Conservation (phyloP, 148 eudicot species). For the Rhododendron henanense region DNA sequence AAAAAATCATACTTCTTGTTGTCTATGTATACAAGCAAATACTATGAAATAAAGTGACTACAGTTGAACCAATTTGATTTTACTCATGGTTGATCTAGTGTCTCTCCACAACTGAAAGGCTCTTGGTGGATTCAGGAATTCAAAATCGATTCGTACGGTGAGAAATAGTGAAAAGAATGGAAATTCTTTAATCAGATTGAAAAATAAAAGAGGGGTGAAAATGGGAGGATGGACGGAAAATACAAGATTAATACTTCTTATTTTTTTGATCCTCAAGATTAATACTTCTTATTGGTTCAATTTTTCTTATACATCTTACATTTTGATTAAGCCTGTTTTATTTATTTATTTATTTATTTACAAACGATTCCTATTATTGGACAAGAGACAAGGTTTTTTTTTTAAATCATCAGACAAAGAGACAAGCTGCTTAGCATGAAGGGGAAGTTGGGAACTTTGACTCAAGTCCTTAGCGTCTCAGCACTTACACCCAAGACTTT, state of each 20-base stretch:
- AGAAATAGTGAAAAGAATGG: not conserved
- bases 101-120: not conserved
- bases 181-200: not conserved
- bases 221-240: not conserved
- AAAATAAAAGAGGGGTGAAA: not conserved
- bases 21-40: too few relatives aligned
- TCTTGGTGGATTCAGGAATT: too few relatives aligned
- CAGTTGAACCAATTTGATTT: not conserved
- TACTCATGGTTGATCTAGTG: not conserved
- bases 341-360: too few relatives aligned
- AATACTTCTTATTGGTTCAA: too few relatives aligned
- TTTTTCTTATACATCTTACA: too few relatives aligned
- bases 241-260: too few relatives aligned
- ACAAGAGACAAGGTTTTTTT: too few relatives aligned
- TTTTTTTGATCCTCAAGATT: too few relatives aligned
- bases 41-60: not conserved
- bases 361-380: too few relatives aligned
- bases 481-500: not conserved
- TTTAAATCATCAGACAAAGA: not conserved
- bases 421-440: not conserved
- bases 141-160: too few relatives aligned
- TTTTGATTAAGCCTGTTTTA: too few relatives aligned
- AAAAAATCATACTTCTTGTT: too few relatives aligned
- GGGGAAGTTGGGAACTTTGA: not conserved
- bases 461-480: not conserved